These are phyloP conservation scores for Tritrichomonas foetus DNA, from an alignment of 208 protist species.

Conservation along the genomic window DNA sequence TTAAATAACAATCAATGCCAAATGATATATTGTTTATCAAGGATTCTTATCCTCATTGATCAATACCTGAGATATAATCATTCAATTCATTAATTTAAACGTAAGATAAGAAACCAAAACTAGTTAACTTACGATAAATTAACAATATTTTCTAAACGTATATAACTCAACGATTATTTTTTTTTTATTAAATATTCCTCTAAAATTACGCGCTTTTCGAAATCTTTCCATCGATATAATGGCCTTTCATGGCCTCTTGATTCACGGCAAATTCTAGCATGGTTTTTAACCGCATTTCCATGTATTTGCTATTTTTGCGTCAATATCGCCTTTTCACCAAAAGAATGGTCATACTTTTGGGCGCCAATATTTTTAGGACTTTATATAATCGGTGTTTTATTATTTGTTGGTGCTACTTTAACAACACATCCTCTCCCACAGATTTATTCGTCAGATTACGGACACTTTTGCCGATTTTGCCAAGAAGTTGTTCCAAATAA, in stretches of 20 bases:
- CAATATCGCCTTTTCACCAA: background rate
- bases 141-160: too few relatives aligned
- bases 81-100: too few relatives aligned
- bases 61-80: too few relatives aligned
- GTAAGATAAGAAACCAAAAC: too few relatives aligned
- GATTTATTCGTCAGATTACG: background rate
- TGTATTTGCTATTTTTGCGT: background rate
- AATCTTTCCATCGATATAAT: background rate
- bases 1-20: too few relatives aligned
- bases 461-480: background rate
- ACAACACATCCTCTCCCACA: background rate
- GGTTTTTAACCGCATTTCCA: constrained; percentile 5
- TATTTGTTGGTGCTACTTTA: background rate
- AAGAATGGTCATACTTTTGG: background rate
- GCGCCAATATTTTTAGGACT: background rate
- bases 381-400: background rate
- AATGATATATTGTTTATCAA: too few relatives aligned
- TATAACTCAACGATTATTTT: too few relatives aligned
- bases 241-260: constrained; percentile 21
- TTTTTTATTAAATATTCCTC: too few relatives aligned
- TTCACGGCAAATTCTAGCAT: background rate
- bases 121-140: too few relatives aligned
- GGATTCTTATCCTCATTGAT: too few relatives aligned
- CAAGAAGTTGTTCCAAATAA: background rate
- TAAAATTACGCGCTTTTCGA: background rate